Conservation (phyloP, 1,139 yeast genomes). For the Suhomyces coccinellae region DNA sequence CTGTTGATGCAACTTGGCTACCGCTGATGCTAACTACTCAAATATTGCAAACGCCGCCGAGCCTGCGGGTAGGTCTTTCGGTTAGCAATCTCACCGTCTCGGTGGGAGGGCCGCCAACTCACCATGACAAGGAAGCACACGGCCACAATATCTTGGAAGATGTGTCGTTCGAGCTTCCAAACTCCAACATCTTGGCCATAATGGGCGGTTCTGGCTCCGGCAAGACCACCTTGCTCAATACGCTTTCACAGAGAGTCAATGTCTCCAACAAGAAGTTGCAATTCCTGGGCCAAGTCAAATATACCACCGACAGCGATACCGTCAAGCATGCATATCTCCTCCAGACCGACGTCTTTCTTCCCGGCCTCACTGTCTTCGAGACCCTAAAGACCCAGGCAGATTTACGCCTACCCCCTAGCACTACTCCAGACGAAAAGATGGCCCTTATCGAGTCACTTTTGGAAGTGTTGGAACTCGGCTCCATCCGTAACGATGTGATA, state of each 20-base stretch:
- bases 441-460: constrained; percentile 59
- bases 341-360: constrained; percentile 73
- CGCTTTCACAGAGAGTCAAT: constrained; percentile 62
- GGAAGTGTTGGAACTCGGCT: constrained; percentile 59
- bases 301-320: constrained; percentile 10
- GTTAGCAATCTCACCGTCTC: constrained; percentile 35
- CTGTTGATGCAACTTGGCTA: background rate
- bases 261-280: constrained; percentile 30
- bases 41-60: constrained; percentile 13
- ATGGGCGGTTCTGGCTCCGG: constrained; percentile 90
- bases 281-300: constrained; percentile 34
- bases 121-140: background rate
- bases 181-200: constrained; percentile 62
- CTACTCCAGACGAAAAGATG: constrained; percentile 42
- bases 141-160: constrained; percentile 33
- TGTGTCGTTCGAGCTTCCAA: constrained; percentile 55
- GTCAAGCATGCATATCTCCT: constrained; percentile 65
- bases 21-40: constrained; percentile 3
- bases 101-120: constrained; percentile 17
- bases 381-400: constrained; percentile 72
- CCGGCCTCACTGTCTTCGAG: constrained; percentile 71
- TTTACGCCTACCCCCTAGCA: constrained; percentile 51
- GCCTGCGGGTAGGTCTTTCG: constrained; percentile 29
- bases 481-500: constrained; percentile 58
- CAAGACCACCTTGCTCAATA: constrained; percentile 76